Evolutionary conservation across 495 filamentous ascomycete genomes (phyloP).

Genomic region (Neurospora tetrasperma): DNA sequence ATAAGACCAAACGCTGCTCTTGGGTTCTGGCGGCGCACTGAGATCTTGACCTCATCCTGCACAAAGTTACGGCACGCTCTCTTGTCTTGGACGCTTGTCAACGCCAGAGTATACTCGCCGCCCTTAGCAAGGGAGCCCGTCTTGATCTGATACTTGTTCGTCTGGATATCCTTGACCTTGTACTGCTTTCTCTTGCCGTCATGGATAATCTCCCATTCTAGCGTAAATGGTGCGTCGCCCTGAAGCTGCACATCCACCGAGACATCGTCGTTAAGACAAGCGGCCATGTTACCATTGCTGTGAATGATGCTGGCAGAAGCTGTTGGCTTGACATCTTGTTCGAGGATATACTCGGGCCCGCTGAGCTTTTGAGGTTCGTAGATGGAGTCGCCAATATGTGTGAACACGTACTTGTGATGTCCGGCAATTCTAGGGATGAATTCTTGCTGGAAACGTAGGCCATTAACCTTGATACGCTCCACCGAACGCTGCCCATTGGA

Average conservation of each 20-base stretch:
- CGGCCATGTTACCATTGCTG: constrained; percentile 40
- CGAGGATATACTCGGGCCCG: constrained; percentile 45
- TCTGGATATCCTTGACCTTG: constrained; percentile 51
- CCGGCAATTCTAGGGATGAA: constrained; percentile 75
- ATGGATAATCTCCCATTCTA: constrained; percentile 92
- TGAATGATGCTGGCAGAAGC: constrained; percentile 67
- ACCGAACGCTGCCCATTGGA: constrained; percentile 36
- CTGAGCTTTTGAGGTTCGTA: constrained; percentile 54
- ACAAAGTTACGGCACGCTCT: constrained; percentile 75
- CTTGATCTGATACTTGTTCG: constrained; percentile 51
- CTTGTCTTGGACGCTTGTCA: constrained; percentile 77
- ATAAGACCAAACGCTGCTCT: constrained; percentile 72
- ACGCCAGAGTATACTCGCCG: constrained; percentile 75
- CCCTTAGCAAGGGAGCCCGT: constrained; percentile 65
- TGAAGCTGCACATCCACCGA: constrained; percentile 60
- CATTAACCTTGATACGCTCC: constrained; percentile 35
- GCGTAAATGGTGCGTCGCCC: constrained; percentile 75
- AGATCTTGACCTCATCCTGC: constrained; percentile 70
- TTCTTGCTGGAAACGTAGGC: constrained; percentile 67
- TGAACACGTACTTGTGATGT: constrained; percentile 77
- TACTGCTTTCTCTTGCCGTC: constrained; percentile 69
- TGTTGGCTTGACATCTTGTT: constrained; percentile 87
- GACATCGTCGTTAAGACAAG: constrained; percentile 74
- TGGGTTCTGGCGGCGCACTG: constrained; percentile 77
- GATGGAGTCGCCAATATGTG: constrained; percentile 65